Percentiles rank a stretch among this genome's conserved stretches.
These are phyloP conservation scores for Pilaira anomala DNA, from an alignment of 192 early-diverging fungal genomes.

Conservation along the genomic window DNA sequence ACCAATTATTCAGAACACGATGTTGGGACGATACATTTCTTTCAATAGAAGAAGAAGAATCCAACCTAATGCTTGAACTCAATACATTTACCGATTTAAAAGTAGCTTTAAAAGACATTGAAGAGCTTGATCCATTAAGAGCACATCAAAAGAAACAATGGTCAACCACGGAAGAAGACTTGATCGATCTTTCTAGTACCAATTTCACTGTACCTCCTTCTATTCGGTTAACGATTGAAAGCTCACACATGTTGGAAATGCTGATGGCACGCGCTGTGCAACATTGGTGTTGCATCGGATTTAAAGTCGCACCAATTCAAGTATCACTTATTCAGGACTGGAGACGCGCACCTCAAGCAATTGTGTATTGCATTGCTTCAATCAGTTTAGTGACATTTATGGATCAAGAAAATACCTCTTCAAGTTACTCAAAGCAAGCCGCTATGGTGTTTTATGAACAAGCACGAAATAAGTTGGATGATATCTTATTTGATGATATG, in stretches of 20 bases:
- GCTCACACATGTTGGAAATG: conserved; percentile 11
- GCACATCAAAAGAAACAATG: not conserved
- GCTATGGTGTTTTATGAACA: conserved; percentile 34
- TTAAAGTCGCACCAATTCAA: conserved; percentile 31
- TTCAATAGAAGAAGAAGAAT: conserved; percentile 11
- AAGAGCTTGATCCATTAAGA: not conserved
- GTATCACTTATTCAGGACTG: conserved; percentile 18
- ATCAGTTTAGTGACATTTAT: conserved; percentile 34
- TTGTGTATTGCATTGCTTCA: conserved; percentile 30
- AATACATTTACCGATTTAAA: conserved; percentile 12
- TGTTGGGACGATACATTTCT: conserved; percentile 8
- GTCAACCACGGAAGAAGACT: conserved; percentile 2
- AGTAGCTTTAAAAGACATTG: conserved; percentile 12
- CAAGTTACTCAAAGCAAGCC: conserved; percentile 9
- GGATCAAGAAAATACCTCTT: conserved; percentile 14
- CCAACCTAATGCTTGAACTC: not conserved
- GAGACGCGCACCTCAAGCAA: conserved; percentile 13
- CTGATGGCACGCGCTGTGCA: conserved; percentile 17
- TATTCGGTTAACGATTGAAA: conserved; percentile 10
- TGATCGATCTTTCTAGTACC: not conserved
- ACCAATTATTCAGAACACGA: not conserved
- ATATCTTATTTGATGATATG: conserved; percentile 30
- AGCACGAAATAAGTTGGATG: conserved; percentile 30
- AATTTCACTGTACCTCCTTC: conserved; percentile 12
- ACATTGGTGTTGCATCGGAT: conserved; percentile 37